A percentile compares a stretch with the other conserved stretches of the same genome.
phyloP scores from a whole-genome alignment of 495 filamentous ascomycete species.

The Penicillium cataractarum region DNA sequence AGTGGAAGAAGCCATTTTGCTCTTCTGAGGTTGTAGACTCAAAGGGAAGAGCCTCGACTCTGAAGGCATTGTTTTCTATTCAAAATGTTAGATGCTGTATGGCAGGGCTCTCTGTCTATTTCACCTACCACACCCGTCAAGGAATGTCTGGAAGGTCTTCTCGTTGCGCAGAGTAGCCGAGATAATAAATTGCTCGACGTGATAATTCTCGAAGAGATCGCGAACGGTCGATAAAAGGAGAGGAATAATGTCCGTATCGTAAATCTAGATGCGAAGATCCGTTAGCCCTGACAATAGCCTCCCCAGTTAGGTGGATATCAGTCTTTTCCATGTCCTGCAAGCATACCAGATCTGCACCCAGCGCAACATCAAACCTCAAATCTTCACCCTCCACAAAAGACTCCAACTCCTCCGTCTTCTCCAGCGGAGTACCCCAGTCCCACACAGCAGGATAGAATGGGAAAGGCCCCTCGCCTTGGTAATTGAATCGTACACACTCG shows the following conservation, averaged over 20 bases:
- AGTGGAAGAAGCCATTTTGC: constrained; percentile 63
- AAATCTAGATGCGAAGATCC: constrained; percentile 52
- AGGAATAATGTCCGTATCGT: constrained; percentile 62
- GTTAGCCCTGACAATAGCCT: background rate
- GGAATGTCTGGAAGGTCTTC: constrained; percentile 62
- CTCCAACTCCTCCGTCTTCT: constrained; percentile 6
- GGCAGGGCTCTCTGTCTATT: background rate
- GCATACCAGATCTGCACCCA: constrained; percentile 55
- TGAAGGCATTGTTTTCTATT: constrained; percentile 31
- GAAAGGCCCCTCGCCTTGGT: constrained; percentile 38
- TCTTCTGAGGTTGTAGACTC: constrained; percentile 44
- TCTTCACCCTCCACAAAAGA: constrained; percentile 12
- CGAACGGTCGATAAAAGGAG: constrained; percentile 58
- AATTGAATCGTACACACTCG: constrained; percentile 70
- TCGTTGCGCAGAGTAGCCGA: constrained; percentile 65
- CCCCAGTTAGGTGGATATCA: too few relatives aligned
- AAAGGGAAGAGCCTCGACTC: constrained; percentile 46
- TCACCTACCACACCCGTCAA: constrained; percentile 58
- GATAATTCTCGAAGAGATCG: constrained; percentile 56
- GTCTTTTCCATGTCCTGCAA: too few relatives aligned
- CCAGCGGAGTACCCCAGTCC: constrained; percentile 44
- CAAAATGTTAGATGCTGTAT: background rate
- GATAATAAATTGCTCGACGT: constrained; percentile 54
- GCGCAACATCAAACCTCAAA: constrained; percentile 48
- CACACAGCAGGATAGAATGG: constrained; percentile 45